These are phyloP conservation scores for Ceratobasidium papillatum DNA, from an alignment of 1,284 basidiomycete species.

Conservation along the genomic window DNA sequence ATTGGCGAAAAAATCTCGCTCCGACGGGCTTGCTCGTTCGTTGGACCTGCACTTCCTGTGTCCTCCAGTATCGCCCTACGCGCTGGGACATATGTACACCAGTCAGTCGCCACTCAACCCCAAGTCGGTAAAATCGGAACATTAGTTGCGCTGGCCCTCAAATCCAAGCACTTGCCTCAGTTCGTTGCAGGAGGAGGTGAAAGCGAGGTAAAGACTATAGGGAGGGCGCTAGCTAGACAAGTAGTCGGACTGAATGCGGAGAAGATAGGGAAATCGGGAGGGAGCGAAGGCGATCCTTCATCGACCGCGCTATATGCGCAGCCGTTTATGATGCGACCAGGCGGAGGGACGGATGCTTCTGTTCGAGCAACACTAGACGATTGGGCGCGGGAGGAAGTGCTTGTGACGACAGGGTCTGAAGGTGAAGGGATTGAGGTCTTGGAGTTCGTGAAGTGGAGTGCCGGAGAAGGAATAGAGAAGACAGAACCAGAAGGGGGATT, in stretches of 20 bases:
- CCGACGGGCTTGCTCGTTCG: conserved; percentile 74
- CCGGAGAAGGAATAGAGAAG: conserved; percentile 49
- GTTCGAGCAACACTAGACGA: conserved; percentile 69
- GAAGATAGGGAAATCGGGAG: conserved; percentile 57
- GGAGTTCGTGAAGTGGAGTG: conserved; percentile 53
- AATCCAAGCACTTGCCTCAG: conserved; percentile 56
- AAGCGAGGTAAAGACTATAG: conserved; percentile 69
- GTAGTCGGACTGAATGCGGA: conserved; percentile 84
- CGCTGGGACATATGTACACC: conserved; percentile 81
- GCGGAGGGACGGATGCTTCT: conserved; percentile 57
- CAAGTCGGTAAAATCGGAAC: conserved; percentile 73
- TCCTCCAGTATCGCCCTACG: conserved; percentile 63
- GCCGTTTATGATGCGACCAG: conserved; percentile 73
- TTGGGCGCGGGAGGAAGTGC: conserved; percentile 71
- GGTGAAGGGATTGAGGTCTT: conserved; percentile 50
- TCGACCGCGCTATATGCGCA: conserved; percentile 77
- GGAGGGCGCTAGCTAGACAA: conserved; percentile 83
- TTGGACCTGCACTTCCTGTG: conserved; percentile 63
- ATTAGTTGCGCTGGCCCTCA: conserved; percentile 70
- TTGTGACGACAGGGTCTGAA: conserved; percentile 50
- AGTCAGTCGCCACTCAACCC: conserved; percentile 53
- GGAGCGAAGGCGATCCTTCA: conserved; percentile 54
- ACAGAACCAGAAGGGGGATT: conserved; percentile 5
- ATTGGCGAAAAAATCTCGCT: conserved; percentile 91
- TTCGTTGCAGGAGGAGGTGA: conserved; percentile 56